Evolutionary conservation across 2,329 filamentous ascomycete species (phyloP), one percentile per base, ranked within the genome.

Genomic region (Clonostachys sp.): DNA sequence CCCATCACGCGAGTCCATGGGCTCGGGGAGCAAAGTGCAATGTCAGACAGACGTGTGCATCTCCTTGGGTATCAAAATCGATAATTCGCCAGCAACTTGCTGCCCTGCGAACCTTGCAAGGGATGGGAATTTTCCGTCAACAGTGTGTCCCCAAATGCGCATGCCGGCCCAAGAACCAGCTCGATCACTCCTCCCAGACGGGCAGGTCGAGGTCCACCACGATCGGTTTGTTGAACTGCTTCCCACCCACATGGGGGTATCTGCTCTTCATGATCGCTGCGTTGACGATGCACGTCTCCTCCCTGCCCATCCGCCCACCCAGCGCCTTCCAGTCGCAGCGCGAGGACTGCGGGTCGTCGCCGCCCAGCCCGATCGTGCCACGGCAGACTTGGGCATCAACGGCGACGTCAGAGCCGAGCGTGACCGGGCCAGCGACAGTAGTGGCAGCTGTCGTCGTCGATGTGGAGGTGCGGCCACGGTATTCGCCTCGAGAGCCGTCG

Each of bases 141-240:
- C 24, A 10, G 9, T 10, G 24, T 30, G 24, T 30, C 24, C 9
- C 24, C 24, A 30, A 30, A 30, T 30, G 8, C 24, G 4, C 24
- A 30, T 30, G 24, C 24, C 12, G 17, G 16, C 42, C 41, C 30
- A 40, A 16, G 24, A 30, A 24, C 48, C 41, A 6, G 44, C 38
- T 30, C 50, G 50, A 20, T 38, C 47, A 50, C 20, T 60, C 52
- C 30, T 54, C 51, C 61, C 61, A 66, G 7, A 84, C 70, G 1
- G 85, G 84, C 51, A 94, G 68, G 53, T 91, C 82, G 33, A 95
- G 59, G 61, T 95, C 89, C 12, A 95, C 83, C n/a, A 95, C 84
- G 54, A 95, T 86, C 17, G 89, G 85, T 61, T 91, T 88, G 64
- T 91, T 83, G 65, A 87, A 83, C 51, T 66, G 74, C 62, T 84